Percentiles rank a stretch among this genome's conserved stretches.
Conservation (phyloP, 306 rosid genomes). For the Begonia peltatifolia region DNA sequence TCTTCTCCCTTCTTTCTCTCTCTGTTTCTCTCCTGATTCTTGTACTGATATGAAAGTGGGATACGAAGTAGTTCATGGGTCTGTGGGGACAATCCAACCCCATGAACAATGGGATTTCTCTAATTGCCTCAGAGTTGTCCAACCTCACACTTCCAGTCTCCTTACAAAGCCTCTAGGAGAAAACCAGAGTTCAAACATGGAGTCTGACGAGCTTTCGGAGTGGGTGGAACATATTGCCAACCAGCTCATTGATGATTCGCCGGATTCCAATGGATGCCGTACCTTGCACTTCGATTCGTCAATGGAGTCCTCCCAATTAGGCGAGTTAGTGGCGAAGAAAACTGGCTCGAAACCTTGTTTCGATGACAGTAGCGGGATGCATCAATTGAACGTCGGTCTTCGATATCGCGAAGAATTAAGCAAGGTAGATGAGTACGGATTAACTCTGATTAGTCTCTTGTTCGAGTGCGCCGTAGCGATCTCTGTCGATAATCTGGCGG, state of each 20-base stretch:
- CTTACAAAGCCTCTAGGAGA: slow-evolving; percentile 23
- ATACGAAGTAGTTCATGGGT: slow-evolving; percentile 34
- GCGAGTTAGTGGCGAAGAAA: slow-evolving; percentile 22
- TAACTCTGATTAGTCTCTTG: slow-evolving; percentile 46
- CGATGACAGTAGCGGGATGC: slow-evolving; percentile 11
- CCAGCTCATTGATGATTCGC: slow-evolving; percentile 51
- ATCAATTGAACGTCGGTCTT: slow-evolving; percentile 15
- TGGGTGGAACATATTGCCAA: slow-evolving; percentile 61
- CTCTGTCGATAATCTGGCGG: slow-evolving; percentile 56
- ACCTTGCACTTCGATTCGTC: slow-evolving; percentile 15
- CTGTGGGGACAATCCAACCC: slow-evolving; percentile 30
- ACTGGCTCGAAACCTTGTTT: slow-evolving; percentile 7
- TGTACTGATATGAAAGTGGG: slow-evolving; percentile 30
- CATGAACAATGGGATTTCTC: slow-evolving; percentile 35
- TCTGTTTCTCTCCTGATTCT: neutral
- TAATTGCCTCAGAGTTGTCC: neutral
- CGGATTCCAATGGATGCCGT: slow-evolving; percentile 15
- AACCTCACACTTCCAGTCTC: slow-evolving; percentile 16
- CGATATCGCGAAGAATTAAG: slow-evolving; percentile 10
- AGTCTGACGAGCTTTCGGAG: slow-evolving; percentile 32
- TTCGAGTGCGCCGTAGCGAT: slow-evolving; percentile 76
- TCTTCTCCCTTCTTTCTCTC: slow-evolving; percentile 2
- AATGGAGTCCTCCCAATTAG: slow-evolving; percentile 8
- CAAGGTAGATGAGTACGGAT: slow-evolving; percentile 21
- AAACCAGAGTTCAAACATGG: slow-evolving; percentile 26